Percentiles rank a stretch among this genome's conserved stretches.
phyloP scores from a whole-genome alignment of 78 protist genomes.

The Dictyostelium firmibasis region DNA sequence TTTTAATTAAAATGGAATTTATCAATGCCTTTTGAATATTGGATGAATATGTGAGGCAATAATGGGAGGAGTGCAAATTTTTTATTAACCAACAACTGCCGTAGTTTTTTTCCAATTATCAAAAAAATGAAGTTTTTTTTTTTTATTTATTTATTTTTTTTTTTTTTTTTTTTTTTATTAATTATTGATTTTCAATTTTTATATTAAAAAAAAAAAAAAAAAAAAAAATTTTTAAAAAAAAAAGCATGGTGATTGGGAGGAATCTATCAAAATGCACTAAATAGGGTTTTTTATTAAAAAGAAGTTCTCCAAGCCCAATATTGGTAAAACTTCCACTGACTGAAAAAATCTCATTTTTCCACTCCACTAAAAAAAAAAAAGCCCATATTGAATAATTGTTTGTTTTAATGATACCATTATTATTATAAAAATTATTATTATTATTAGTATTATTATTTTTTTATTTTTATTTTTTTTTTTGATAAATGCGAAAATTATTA shows the following conservation, averaged over 20 bases:
- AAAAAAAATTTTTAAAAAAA: too few relatives aligned
- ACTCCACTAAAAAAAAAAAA: background rate
- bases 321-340: background rate
- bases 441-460: too few relatives aligned
- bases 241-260: background rate
- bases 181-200: background rate
- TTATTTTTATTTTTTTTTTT: too few relatives aligned
- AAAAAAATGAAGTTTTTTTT: too few relatives aligned
- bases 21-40: background rate
- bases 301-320: background rate
- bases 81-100: too few relatives aligned
- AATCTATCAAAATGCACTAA: background rate
- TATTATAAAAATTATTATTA: too few relatives aligned
- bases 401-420: too few relatives aligned
- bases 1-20: background rate
- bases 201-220: too few relatives aligned
- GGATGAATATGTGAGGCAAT: background rate
- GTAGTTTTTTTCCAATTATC: too few relatives aligned
- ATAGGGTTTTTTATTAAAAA: background rate
- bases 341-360: background rate
- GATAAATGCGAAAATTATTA: too few relatives aligned
- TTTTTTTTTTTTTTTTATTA: too few relatives aligned
- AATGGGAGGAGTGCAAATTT: background rate
- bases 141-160: too few relatives aligned
- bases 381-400: background rate